phyloP scores from a whole-genome alignment of 1,284 basidiomycete genomes.

The Apiotrichum porosum region DNA sequence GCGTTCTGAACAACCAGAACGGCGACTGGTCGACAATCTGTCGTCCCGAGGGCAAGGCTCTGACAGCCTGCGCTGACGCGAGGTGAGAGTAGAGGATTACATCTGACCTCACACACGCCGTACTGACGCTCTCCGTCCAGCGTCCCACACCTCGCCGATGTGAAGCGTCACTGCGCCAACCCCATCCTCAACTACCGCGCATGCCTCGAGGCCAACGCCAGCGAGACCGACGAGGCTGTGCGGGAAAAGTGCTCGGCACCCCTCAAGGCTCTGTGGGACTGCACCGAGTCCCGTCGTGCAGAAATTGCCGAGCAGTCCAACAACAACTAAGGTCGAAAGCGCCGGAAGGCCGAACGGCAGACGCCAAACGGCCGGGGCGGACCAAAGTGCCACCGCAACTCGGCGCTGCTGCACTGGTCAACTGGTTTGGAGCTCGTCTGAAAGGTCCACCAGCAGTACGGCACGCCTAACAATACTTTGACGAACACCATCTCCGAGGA shows the following conservation, averaged over 20 bases:
- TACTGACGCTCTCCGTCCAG: constrained; percentile 11
- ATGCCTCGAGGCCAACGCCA: constrained; percentile 35
- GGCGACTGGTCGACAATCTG: constrained; percentile 43
- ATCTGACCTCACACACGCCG: no score
- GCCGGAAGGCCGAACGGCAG: no score
- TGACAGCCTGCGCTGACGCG: constrained; percentile 42
- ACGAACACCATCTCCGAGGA: no score
- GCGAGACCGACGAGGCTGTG: constrained; percentile 30
- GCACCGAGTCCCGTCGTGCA: constrained; percentile 28
- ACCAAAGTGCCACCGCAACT: no score
- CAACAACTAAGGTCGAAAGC: no score
- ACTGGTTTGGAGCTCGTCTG: no score
- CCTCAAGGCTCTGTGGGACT: constrained; percentile 44
- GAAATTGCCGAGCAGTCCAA: constrained; percentile 1
- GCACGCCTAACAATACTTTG: no score
- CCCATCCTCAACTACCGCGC: constrained; percentile 36
- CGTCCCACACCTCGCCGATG: constrained; percentile 40
- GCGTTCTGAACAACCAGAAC: constrained; percentile 38
- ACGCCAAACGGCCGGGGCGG: no score
- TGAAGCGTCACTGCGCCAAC: constrained; percentile 35
- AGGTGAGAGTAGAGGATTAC: no score
- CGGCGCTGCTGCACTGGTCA: no score
- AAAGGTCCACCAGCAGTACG: no score
- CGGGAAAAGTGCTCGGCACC: constrained; percentile 27
- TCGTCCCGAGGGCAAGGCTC: constrained; percentile 31